Percentiles rank a stretch among this genome's conserved stretches.
These are phyloP conservation scores for Elongisporangium prolatum DNA, from an alignment of 352 stramenopile genomes.

Conservation along the genomic window DNA sequence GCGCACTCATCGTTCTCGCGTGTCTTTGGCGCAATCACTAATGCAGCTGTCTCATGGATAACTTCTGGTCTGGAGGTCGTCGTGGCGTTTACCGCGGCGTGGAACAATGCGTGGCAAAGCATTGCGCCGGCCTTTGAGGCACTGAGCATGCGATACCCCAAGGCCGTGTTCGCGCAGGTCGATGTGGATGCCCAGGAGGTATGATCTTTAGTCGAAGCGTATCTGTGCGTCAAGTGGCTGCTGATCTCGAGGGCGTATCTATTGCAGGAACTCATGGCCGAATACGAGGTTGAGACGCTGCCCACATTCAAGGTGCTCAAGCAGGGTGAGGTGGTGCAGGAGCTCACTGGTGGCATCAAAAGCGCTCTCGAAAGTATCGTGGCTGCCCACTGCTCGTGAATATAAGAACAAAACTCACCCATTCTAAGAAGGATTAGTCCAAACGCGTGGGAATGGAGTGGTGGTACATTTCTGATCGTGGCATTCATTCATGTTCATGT, in stretches of 20 bases:
- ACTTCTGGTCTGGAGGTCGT: constrained; percentile 37
- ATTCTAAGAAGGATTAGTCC: not conserved
- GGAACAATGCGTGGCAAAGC: constrained; percentile 77
- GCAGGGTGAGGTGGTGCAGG: constrained; percentile 80
- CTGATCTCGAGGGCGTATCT: not conserved
- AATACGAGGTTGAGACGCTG: constrained; percentile 78
- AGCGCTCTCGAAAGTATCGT: constrained; percentile 53
- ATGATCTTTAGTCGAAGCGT: constrained; percentile 1
- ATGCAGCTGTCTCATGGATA: constrained; percentile 1
- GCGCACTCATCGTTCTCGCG: not conserved
- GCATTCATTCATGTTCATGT: not conserved
- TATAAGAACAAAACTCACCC: not conserved
- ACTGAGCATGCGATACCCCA: constrained; percentile 49
- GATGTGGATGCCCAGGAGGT: constrained; percentile 76
- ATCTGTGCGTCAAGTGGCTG: constrained; percentile 2
- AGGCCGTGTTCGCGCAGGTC: constrained; percentile 63
- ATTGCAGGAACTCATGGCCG: constrained; percentile 45
- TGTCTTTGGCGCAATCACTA: constrained; percentile 1
- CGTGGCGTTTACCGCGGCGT: constrained; percentile 84
- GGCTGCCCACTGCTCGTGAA: constrained; percentile 25
- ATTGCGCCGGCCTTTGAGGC: constrained; percentile 77
- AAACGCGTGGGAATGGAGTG: not conserved
- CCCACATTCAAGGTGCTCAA: constrained; percentile 94
- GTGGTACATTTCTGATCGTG: not conserved
- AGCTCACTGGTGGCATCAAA: constrained; percentile 77